Evolutionary conservation across 2,329 filamentous ascomycete genomes (phyloP), one percentile per base, ranked within the genome.

Genomic region (Trichoderma oligosporum): DNA sequence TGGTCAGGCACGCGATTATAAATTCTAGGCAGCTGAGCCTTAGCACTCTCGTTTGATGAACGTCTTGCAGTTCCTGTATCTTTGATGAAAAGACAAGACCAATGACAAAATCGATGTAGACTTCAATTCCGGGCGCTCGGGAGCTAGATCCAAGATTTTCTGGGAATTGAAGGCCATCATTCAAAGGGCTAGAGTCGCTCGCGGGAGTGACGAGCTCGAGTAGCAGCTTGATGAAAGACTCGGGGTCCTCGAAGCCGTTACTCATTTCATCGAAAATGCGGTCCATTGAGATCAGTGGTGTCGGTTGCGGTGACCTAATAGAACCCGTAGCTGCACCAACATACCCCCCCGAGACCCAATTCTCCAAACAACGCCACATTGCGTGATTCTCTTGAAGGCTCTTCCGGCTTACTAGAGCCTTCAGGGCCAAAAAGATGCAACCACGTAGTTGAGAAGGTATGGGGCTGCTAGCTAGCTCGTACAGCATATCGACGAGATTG

Each of bases 41-140:
- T 54, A 97, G 75, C 7, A 93, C 79, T 42, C 87, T 83, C 24
- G 85, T 81, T 68, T 95, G 90, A 38, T 83, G 75, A 47, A 83
- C 75, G 60, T 89, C 88, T 55, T 79, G 75, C 6, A 88, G 72
- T 55, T 91, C 87, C 33, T 81, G 81, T 9, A 83, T 77, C 60
- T 84, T 87, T 48, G 82, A 79, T 14, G 82, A 83, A 65, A 96
- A 88, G 14, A 95, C 83, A 56, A 87, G 82, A 14, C 90, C 91
- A 61, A 97, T 75, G 18, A 91, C 86, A 69, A 94, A 97, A 72
- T 99, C 95, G 57, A 97, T 80, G 65, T 97, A 99, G 1, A 89
- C 85, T 60, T 96, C 92, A 60, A 99, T 91, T 2, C 95, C 94
- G 12, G 91, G 85, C 65, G 77, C 77, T 53, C 94, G 85, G 65